These are phyloP conservation scores for Aspergillus tamarii DNA, from an alignment of 2,329 filamentous ascomycete genomes.

Conservation along the genomic window DNA sequence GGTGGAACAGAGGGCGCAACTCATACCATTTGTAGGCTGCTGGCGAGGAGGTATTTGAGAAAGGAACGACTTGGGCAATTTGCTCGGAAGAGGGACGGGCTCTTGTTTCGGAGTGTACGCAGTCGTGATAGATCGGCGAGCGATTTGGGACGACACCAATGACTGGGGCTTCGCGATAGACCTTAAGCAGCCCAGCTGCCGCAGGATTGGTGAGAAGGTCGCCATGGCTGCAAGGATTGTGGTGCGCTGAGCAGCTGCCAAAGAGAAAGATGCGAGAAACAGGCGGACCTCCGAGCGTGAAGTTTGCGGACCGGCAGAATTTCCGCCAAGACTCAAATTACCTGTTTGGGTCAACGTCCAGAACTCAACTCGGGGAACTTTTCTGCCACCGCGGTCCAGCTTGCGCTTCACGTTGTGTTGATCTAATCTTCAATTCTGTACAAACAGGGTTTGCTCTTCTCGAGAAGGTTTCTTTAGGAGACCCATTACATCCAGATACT, in stretches of 20 bases:
- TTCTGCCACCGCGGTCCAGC: conserved; percentile 29
- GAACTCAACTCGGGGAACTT: conserved; percentile 26
- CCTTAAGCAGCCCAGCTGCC: conserved; percentile 74
- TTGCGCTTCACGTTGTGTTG: conserved; percentile 16
- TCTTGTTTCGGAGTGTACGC: conserved; percentile 49
- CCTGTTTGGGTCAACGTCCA: conserved; percentile 25
- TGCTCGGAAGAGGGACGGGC: conserved; percentile 43
- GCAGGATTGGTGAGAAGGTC: conserved; percentile 58
- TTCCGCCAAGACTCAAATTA: conserved; percentile 38
- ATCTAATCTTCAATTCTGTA: neutral
- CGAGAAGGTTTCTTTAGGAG: too few relatives aligned
- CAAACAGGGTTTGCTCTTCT: neutral
- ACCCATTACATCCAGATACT: neutral
- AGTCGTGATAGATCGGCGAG: conserved; percentile 55
- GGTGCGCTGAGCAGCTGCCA: conserved; percentile 16
- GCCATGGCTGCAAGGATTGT: conserved; percentile 59
- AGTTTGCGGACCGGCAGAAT: conserved; percentile 41
- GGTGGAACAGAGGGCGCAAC: neutral
- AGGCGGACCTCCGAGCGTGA: conserved; percentile 31
- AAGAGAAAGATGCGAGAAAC: conserved; percentile 16
- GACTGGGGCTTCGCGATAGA: conserved; percentile 58
- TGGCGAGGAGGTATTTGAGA: conserved; percentile 46
- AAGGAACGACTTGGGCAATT: conserved; percentile 46
- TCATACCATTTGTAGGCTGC: conserved; percentile 42
- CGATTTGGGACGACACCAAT: conserved; percentile 54